Conservation (phyloP, 768 basidiomycete species). For the Mycena leptocephala region DNA sequence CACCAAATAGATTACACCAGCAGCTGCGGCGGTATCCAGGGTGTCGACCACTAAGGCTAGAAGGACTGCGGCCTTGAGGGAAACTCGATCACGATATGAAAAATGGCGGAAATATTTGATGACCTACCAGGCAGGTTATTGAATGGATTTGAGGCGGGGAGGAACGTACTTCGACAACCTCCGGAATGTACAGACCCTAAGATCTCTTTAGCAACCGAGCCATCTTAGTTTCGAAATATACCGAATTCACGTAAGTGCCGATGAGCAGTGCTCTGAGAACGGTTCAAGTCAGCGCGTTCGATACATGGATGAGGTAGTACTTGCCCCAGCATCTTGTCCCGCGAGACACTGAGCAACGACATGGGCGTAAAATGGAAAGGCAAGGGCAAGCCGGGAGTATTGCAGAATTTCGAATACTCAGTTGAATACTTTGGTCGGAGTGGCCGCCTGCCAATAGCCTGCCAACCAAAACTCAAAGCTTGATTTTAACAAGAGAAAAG, state of each 20-base stretch:
- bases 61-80: not conserved
- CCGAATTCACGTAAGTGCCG: not conserved
- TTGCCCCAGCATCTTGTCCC: not conserved
- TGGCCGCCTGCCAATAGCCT: too few relatives aligned
- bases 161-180: not conserved
- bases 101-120: not conserved
- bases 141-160: too few relatives aligned
- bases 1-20: not conserved
- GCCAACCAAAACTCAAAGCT: too few relatives aligned
- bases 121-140: too few relatives aligned
- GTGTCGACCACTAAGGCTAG: not conserved
- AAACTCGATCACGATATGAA: not conserved
- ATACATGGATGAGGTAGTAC: not conserved
- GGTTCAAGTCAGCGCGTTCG: not conserved
- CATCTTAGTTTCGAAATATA: not conserved
- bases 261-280: not conserved
- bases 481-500: too few relatives aligned
- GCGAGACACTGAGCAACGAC: not conserved
- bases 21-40: not conserved
- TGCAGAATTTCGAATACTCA: too few relatives aligned
- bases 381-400: too few relatives aligned
- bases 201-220: not conserved
- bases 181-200: not conserved
- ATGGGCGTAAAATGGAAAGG: not conserved
- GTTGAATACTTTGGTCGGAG: too few relatives aligned